Conservation (phyloP, 805 yeast genomes). For the Saturnispora silvae region DNA sequence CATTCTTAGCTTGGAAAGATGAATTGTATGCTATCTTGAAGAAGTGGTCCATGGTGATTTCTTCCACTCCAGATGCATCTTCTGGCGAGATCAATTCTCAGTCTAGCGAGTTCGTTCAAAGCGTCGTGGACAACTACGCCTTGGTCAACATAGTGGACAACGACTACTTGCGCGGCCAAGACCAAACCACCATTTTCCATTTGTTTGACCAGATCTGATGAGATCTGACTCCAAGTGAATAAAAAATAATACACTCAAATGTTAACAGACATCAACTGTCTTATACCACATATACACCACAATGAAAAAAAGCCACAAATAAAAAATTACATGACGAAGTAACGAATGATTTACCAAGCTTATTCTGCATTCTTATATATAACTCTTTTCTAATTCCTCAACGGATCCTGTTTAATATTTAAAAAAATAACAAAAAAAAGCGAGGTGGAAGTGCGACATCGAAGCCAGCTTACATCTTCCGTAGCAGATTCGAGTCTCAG, state of each 20-base stretch:
- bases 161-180: constrained; percentile 42
- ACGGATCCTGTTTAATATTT: constrained; percentile 13
- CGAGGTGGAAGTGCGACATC: too few species aligned
- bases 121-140: constrained; percentile 48
- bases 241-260: neutral
- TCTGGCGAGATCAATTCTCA: constrained; percentile 24
- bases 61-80: constrained; percentile 11
- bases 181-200: constrained; percentile 44
- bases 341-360: neutral
- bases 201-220: constrained; percentile 44
- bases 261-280: constrained; percentile 14
- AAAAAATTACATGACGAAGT: too few species aligned
- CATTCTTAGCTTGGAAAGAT: constrained; percentile 95
- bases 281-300: constrained; percentile 2
- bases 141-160: constrained; percentile 87
- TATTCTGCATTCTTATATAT: constrained; percentile 1
- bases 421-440: neutral
- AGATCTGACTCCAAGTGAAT: constrained; percentile 13
- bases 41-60: constrained; percentile 48
- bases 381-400: constrained; percentile 12
- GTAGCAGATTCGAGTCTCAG: too few species aligned
- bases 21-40: constrained; percentile 76
- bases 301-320: too few species aligned
- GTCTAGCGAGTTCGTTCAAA: constrained; percentile 33
- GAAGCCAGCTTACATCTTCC: too few species aligned